Evolutionary conservation across 2,329 filamentous ascomycete genomes (phyloP).

Genomic region (Lachnellula occidentalis): DNA sequence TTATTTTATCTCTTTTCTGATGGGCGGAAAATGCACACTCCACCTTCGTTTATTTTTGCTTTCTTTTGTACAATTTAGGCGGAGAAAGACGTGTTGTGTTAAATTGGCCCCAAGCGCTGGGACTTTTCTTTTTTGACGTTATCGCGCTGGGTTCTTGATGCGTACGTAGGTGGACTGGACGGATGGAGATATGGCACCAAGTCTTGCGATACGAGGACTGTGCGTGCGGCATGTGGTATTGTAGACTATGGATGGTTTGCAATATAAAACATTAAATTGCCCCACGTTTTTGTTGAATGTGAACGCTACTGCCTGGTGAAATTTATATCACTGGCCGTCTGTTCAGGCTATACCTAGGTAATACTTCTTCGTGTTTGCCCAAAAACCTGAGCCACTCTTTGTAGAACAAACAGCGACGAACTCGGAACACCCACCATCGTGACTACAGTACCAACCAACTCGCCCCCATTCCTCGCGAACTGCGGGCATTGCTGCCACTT

Average conservation of each 20-base stretch:
- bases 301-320: no score
- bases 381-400: no score
- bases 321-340: no score
- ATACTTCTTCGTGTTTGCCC: no score
- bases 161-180: not conserved
- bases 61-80: slow-evolving; percentile 14
- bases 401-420: no score
- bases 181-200: slow-evolving; percentile 4
- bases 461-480: no score
- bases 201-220: not conserved
- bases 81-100: not conserved
- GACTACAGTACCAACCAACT: no score
- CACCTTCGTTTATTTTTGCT: slow-evolving; percentile 1
- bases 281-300: not conserved
- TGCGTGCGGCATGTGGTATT: slow-evolving; percentile 18
- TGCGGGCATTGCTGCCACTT: no score
- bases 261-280: slow-evolving; percentile 22
- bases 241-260: slow-evolving; percentile 13
- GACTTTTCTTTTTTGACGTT: slow-evolving; percentile 6
- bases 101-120: slow-evolving; percentile 13
- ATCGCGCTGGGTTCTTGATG: not conserved
- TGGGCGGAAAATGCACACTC: slow-evolving; percentile 4
- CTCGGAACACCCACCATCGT: no score
- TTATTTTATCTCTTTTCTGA: slow-evolving; percentile 5
- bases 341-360: no score